Evolutionary conservation across 2,329 filamentous ascomycete genomes (phyloP).

Genomic region (Zymoseptoria pseudotritici): DNA sequence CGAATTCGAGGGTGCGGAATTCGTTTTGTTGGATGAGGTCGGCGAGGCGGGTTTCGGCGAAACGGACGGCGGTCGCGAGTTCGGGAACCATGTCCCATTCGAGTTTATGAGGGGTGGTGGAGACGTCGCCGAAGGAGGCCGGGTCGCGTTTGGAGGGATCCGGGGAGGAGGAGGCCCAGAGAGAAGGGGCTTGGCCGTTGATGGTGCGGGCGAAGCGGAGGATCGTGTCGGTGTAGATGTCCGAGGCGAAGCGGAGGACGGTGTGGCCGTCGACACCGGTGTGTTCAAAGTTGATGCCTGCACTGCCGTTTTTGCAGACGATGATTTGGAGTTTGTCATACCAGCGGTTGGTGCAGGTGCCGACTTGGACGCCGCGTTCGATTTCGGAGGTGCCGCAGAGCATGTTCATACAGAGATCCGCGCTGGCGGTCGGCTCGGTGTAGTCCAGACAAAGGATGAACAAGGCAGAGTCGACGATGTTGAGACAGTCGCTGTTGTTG

Average conservation of each 20-base stretch:
- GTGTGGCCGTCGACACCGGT: constrained; percentile 97
- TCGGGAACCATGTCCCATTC: constrained; percentile 98
- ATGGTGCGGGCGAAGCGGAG: constrained; percentile 90
- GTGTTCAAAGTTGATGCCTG: constrained; percentile 98
- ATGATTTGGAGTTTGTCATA: constrained; percentile 99
- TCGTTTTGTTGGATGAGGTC: constrained; percentile 96
- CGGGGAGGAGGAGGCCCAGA: constrained; percentile 86
- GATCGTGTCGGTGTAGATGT: constrained; percentile 96
- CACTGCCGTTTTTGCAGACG: constrained; percentile 96
- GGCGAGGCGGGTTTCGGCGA: constrained; percentile 87
- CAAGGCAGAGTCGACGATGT: constrained; percentile 87
- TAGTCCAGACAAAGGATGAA: constrained; percentile 92
- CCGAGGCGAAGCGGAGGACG: constrained; percentile 89
- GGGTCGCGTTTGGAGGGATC: constrained; percentile 90
- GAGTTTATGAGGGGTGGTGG: constrained; percentile 86
- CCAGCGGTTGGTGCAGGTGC: constrained; percentile 96
- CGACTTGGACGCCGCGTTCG: constrained; percentile 87
- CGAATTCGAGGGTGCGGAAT: constrained; percentile 85
- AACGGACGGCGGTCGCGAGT: constrained; percentile 80
- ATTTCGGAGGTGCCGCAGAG: constrained; percentile 90
- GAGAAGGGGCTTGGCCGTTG: constrained; percentile 81
- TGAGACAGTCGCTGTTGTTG: constrained; percentile 93
- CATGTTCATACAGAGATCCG: constrained; percentile 96
- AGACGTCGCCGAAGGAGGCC: constrained; percentile 84
- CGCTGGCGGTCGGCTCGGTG: constrained; percentile 71